Conservation (phyloP, 2,329 filamentous ascomycete genomes). For the Xylariaceae sp. region DNA sequence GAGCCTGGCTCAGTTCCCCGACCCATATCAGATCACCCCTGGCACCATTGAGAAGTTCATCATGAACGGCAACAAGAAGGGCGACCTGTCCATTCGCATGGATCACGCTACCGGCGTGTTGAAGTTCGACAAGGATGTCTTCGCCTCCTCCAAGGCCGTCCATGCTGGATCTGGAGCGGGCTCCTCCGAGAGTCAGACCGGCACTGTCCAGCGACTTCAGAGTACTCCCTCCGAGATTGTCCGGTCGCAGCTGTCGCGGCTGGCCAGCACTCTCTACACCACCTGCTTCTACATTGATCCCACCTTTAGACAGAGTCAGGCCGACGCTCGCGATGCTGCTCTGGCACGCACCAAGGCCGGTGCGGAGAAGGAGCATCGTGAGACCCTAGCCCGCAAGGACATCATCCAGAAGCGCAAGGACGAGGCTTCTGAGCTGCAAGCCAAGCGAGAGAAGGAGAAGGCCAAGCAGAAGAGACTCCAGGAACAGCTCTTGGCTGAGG, state of each 20-base stretch:
- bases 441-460: constrained; percentile 87
- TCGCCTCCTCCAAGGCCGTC: constrained; percentile 90
- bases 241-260: constrained; percentile 83
- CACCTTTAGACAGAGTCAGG: constrained; percentile 73
- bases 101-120: constrained; percentile 92
- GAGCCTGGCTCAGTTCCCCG: constrained; percentile 89
- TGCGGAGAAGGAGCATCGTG: constrained; percentile 84
- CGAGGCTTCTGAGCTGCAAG: constrained; percentile 80
- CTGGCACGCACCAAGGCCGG: constrained; percentile 78
- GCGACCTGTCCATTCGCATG: constrained; percentile 91
- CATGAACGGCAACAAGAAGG: constrained; percentile 99
- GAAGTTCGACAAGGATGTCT: constrained; percentile 96
- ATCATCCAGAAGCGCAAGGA: constrained; percentile 97
- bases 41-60: constrained; percentile 99
- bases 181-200: constrained; percentile 78
- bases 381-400: constrained; percentile 78
- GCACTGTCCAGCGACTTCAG: constrained; percentile 88
- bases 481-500: constrained; percentile 82
- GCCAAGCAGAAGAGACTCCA: constrained; percentile 81
- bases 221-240: constrained; percentile 98
- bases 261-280: constrained; percentile 85
- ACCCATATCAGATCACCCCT: constrained; percentile 87
- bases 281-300: constrained; percentile 96
- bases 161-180: constrained; percentile 79
- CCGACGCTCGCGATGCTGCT: constrained; percentile 73